Conservation (phyloP, 192 early-diverging fungal genomes). For the Backusella mclennaniae region DNA sequence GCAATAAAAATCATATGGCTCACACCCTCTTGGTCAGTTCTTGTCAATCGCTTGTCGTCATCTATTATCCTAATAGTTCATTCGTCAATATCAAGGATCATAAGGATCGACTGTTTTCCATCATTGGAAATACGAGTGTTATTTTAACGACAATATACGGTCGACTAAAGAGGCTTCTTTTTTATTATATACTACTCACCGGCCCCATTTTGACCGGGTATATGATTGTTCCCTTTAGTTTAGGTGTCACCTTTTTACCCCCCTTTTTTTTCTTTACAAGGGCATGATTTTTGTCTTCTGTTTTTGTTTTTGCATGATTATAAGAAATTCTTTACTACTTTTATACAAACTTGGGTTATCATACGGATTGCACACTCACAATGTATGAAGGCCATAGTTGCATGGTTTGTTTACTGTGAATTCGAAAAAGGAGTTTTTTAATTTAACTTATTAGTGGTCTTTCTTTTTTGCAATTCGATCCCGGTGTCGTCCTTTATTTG, state of each 20-base stretch:
- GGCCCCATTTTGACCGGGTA: not conserved
- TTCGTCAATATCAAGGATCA: not conserved
- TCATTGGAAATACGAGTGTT: not conserved
- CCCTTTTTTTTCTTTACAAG: not conserved
- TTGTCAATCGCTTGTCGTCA: not conserved
- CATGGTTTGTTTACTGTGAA: not conserved
- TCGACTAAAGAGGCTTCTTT: not conserved
- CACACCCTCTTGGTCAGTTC: not conserved
- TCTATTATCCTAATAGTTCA: not conserved
- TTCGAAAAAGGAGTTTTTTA: not conserved
- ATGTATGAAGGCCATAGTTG: not conserved
- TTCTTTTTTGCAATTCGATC: not conserved
- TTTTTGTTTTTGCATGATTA: not conserved
- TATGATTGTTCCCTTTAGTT: not conserved
- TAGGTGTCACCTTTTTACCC: not conserved
- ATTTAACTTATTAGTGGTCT: not conserved
- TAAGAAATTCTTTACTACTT: no score
- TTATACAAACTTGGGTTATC: not conserved
- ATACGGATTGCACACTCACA: not conserved
- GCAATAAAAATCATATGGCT: not conserved
- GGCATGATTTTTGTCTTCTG: not conserved
- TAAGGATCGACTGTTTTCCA: not conserved
- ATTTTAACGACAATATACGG: not conserved
- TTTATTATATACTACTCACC: not conserved
- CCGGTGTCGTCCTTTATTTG: not conserved